phyloP scores from a whole-genome alignment of 257 asterid species.

The Lycium barbarum region DNA sequence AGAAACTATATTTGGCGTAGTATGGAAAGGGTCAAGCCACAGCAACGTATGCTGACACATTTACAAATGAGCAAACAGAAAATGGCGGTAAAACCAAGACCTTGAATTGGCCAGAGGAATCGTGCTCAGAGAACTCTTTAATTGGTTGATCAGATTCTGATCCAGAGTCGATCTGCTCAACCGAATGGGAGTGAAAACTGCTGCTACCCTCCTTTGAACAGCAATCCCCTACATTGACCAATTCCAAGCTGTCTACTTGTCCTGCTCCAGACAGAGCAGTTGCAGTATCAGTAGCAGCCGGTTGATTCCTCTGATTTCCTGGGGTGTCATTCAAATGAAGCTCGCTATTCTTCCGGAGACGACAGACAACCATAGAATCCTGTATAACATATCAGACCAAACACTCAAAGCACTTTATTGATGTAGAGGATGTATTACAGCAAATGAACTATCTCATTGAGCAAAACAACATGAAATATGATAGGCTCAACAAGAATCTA shows the following conservation, averaged over 20 bases:
- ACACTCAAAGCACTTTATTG: neutral
- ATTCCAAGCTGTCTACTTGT: slow-evolving; percentile 43
- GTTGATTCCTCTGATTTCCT: slow-evolving; percentile 36
- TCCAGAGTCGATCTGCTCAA: slow-evolving; percentile 55
- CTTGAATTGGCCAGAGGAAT: slow-evolving; percentile 45
- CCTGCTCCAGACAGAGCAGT: slow-evolving; percentile 49
- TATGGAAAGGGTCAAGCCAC: neutral
- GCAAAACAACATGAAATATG: neutral
- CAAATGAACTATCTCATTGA: neutral
- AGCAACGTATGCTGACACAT: neutral
- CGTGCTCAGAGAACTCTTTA: slow-evolving; percentile 41
- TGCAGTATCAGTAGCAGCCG: slow-evolving; percentile 32
- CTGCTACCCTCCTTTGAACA: slow-evolving; percentile 62
- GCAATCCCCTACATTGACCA: slow-evolving; percentile 41
- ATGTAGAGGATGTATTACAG: neutral
- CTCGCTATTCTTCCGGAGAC: slow-evolving; percentile 73
- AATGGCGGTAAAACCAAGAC: slow-evolving; percentile 29
- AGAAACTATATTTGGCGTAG: neutral
- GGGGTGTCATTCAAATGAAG: slow-evolving; percentile 55
- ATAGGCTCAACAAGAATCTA: neutral
- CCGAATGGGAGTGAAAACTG: slow-evolving; percentile 60
- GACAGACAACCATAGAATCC: slow-evolving; percentile 87
- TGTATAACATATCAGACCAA: slow-evolving; percentile 34
- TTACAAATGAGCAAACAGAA: neutral
- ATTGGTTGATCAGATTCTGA: slow-evolving; percentile 54